Evolutionary conservation across 805 yeast species (phyloP).

Genomic region (Candida peoriensis): DNA sequence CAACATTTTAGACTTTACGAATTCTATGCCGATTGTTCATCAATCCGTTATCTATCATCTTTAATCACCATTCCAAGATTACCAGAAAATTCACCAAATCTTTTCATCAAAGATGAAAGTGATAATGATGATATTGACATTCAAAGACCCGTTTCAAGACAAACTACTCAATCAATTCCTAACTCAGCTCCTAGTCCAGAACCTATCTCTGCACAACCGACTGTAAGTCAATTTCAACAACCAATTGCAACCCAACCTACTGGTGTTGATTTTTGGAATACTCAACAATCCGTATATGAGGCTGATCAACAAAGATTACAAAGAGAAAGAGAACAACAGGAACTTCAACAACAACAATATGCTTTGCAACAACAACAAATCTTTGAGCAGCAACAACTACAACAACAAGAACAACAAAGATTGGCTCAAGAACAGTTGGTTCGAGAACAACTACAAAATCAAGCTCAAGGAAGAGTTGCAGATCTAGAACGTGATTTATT

Average conservation of each 20-base stretch:
- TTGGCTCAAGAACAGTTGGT: constrained; percentile 65
- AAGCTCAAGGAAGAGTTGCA: constrained; percentile 72
- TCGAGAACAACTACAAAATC: constrained; percentile 64
- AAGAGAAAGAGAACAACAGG: constrained; percentile 59
- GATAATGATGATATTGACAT: constrained; percentile 9
- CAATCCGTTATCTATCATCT: constrained; percentile 74
- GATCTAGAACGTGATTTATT: constrained; percentile 79
- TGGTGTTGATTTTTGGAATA: constrained; percentile 40
- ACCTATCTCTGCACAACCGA: constrained; percentile 43
- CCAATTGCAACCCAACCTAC: constrained; percentile 51
- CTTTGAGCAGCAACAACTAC: constrained; percentile 68
- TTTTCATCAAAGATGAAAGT: constrained; percentile 24
- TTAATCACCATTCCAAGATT: constrained; percentile 69
- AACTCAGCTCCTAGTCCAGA: constrained; percentile 28
- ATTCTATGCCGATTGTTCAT: constrained; percentile 86
- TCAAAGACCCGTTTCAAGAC: constrained; percentile 21
- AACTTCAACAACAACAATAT: constrained; percentile 60
- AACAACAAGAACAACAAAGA: constrained; percentile 63
- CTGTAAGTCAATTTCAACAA: constrained; percentile 30
- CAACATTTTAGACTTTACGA: constrained; percentile 61
- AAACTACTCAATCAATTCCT: constrained; percentile 11
- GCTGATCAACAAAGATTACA: constrained; percentile 57
- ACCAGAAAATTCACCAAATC: constrained; percentile 33
- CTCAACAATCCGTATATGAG: constrained; percentile 49
- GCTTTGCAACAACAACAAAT: constrained; percentile 65